Evolutionary conservation across 192 early-diverging fungal genomes (phyloP).

Genomic region (Kickxella alabastrina): DNA sequence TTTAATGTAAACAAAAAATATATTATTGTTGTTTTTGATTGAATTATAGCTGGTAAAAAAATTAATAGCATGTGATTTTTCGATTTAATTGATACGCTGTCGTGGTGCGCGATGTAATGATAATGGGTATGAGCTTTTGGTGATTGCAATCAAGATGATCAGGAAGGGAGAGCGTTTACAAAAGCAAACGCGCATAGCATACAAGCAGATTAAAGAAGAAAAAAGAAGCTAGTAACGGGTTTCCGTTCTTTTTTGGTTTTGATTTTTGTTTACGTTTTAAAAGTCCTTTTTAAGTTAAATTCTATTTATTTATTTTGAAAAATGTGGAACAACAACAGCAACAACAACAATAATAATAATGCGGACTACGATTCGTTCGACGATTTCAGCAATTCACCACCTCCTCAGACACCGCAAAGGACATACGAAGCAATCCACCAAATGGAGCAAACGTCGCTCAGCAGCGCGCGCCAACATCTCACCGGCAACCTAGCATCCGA

Average conservation of each 20-base stretch:
- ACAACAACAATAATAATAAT: neutral
- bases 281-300: too few species aligned
- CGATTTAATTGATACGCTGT: too few species aligned
- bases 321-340: constrained; percentile 13
- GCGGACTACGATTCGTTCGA: constrained; percentile 41
- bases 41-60: too few species aligned
- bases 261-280: neutral
- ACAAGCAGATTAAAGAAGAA: neutral
- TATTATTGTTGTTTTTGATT: too few species aligned
- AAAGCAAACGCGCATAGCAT: too few species aligned
- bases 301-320: neutral
- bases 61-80: too few species aligned
- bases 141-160: too few species aligned
- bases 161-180: too few species aligned
- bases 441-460: constrained; percentile 45
- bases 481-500: neutral
- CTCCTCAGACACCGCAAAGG: constrained; percentile 6
- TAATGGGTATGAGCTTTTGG: too few species aligned
- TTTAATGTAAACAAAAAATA: too few species aligned
- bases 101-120: too few species aligned
- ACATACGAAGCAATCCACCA: constrained; percentile 45
- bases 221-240: too few species aligned
- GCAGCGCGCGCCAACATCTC: constrained; percentile 17
- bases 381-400: constrained; percentile 8
- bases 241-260: neutral